phyloP scores from a whole-genome alignment of 1,284 basidiomycete genomes.

The Leccinum cinnamomeum region DNA sequence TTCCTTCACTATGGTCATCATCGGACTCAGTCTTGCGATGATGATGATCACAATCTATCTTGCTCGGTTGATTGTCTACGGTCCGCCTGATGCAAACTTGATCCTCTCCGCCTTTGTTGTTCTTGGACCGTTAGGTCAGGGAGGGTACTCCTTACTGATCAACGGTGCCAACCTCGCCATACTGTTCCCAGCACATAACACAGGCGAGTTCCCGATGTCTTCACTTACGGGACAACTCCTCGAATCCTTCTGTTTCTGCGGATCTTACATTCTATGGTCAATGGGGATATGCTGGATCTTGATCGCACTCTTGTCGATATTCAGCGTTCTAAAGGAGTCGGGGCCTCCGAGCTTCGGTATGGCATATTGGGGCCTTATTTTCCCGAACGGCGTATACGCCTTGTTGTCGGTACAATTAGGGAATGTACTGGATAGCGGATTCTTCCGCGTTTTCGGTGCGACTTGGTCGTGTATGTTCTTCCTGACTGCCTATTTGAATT shows the following conservation, averaged over 20 bases:
- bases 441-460: conserved; percentile 44
- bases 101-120: conserved; percentile 54
- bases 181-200: conserved; percentile 40
- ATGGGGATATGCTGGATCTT: conserved; percentile 48
- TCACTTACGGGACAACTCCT: conserved; percentile 39
- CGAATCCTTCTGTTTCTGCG: conserved; percentile 41
- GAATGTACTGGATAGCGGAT: conserved; percentile 44
- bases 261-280: conserved; percentile 45
- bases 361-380: conserved; percentile 51
- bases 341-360: conserved; percentile 40
- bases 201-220: conserved; percentile 34
- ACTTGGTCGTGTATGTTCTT: conserved; percentile 35
- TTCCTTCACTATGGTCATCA: conserved; percentile 51
- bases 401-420: conserved; percentile 47
- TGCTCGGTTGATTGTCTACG: conserved; percentile 40
- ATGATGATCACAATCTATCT: conserved; percentile 49
- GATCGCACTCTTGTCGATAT: conserved; percentile 38
- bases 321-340: conserved; percentile 29
- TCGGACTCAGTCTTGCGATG: conserved; percentile 50
- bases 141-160: conserved; percentile 55
- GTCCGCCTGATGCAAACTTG: conserved; percentile 41
- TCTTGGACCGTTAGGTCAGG: conserved; percentile 42
- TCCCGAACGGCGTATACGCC: conserved; percentile 51
- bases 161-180: conserved; percentile 46
- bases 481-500: not conserved